Conservation (phyloP, 1,139 yeast genomes). For the Pichia sp. region DNA sequence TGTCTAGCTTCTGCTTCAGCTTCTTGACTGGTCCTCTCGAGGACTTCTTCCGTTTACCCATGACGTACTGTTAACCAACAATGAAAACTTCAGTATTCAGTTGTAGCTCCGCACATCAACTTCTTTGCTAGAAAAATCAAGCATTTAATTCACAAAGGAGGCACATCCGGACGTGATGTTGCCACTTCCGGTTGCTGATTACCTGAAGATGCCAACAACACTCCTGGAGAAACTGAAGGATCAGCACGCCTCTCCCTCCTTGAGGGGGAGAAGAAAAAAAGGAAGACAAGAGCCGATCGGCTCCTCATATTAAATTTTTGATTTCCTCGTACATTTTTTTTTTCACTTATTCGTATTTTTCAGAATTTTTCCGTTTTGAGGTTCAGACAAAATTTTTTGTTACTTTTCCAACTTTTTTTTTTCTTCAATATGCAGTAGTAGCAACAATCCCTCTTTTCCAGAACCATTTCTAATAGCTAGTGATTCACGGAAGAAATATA, state of each 20-base stretch:
- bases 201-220: background rate
- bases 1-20: constrained; percentile 74
- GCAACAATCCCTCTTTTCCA: background rate
- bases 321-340: background rate
- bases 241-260: background rate
- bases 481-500: background rate
- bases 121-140: background rate
- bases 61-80: background rate
- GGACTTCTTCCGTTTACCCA: constrained; percentile 91
- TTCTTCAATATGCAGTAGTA: background rate
- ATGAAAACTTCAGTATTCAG: background rate
- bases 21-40: constrained; percentile 78
- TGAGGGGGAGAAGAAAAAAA: background rate
- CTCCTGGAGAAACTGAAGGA: background rate
- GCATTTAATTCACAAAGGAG: background rate
- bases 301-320: background rate
- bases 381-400: background rate
- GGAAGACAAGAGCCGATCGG: background rate
- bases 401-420: constrained; percentile 1
- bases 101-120: background rate
- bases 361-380: background rate
- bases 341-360: background rate
- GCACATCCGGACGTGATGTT: too few species aligned
- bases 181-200: background rate
- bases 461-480: background rate